phyloP scores from a whole-genome alignment of 2,329 filamentous ascomycete species.

The Huntiella decipiens region DNA sequence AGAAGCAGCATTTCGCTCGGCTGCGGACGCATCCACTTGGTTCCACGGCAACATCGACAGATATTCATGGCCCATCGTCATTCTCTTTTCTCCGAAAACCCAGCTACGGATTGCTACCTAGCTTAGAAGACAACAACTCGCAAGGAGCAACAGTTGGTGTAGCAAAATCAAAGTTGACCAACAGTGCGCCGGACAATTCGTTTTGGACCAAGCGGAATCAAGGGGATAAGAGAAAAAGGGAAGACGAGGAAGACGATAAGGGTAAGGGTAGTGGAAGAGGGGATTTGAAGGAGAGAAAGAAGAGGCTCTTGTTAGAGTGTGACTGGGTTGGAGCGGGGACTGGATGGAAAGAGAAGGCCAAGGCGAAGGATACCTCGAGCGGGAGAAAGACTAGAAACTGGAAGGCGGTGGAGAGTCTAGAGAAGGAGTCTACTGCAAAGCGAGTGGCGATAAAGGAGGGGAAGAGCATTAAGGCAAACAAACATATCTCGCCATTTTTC shows the following conservation, averaged over 20 bases:
- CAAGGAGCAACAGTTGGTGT: background rate
- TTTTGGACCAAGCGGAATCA: too few species aligned
- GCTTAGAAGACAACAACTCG: background rate
- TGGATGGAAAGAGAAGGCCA: too few species aligned
- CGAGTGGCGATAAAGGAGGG: background rate
- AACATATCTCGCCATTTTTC: slow-evolving; percentile 1
- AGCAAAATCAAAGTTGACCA: too few species aligned
- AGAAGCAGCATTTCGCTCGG: slow-evolving; percentile 21
- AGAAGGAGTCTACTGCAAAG: too few species aligned
- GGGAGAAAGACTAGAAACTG: too few species aligned
- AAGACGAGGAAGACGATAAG: too few species aligned
- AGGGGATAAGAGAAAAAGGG: too few species aligned
- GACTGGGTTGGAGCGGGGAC: background rate
- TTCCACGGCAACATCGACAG: background rate
- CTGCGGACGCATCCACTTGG: background rate
- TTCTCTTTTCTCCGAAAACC: slow-evolving; percentile 3
- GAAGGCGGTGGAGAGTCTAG: too few species aligned
- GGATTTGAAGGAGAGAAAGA: background rate
- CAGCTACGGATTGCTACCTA: background rate
- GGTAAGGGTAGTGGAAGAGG: background rate
- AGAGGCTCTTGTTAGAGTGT: background rate
- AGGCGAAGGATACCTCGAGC: too few species aligned
- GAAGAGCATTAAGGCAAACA: background rate
- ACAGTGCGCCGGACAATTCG: too few species aligned
- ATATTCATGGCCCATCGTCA: background rate